Percentiles rank a stretch among this genome's conserved stretches.
Evolutionary conservation across 176 grass and related monocot species (phyloP).

Genomic region (Ampelocalamus luodianensis): DNA sequence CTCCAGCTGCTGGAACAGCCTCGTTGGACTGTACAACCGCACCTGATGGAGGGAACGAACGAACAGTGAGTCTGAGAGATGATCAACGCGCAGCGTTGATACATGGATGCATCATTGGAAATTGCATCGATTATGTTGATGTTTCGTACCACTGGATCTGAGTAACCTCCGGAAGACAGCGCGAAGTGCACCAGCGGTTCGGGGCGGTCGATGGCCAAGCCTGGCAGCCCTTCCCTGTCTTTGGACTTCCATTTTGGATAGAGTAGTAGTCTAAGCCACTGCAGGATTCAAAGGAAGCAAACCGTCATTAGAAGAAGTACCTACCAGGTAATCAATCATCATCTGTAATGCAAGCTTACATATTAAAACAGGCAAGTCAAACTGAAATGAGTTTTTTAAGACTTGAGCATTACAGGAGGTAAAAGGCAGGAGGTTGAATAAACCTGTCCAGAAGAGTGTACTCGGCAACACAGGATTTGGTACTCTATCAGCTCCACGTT

Average conservation of each 20-base stretch:
- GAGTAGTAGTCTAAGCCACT: conserved; percentile 76
- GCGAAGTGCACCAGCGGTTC: conserved; percentile 91
- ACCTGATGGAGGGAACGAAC: conserved; percentile 46
- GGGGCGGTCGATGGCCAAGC: too few species aligned
- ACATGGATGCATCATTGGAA: background rate
- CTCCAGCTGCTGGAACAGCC: conserved; percentile 73
- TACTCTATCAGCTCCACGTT: conserved; percentile 75
- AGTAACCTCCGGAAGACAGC: conserved; percentile 78
- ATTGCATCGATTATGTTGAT: too few species aligned
- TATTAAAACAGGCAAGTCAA: background rate
- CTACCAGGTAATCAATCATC: background rate
- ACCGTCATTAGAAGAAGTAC: background rate
- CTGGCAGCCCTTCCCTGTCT: too few species aligned
- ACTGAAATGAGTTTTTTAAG: background rate
- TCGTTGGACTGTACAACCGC: conserved; percentile 69
- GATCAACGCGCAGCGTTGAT: background rate
- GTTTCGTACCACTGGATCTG: conserved; percentile 74
- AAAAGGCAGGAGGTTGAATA: background rate
- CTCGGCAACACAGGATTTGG: conserved; percentile 74
- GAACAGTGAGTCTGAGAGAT: background rate
- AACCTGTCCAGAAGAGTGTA: conserved; percentile 74
- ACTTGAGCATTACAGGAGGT: background rate
- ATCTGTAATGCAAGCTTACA: background rate
- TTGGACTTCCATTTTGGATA: conserved; percentile 76
- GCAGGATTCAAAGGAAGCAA: conserved; percentile 20